phyloP scores from a whole-genome alignment of 2,329 filamentous ascomycete species.

The Scedosporium minutisporum region DNA sequence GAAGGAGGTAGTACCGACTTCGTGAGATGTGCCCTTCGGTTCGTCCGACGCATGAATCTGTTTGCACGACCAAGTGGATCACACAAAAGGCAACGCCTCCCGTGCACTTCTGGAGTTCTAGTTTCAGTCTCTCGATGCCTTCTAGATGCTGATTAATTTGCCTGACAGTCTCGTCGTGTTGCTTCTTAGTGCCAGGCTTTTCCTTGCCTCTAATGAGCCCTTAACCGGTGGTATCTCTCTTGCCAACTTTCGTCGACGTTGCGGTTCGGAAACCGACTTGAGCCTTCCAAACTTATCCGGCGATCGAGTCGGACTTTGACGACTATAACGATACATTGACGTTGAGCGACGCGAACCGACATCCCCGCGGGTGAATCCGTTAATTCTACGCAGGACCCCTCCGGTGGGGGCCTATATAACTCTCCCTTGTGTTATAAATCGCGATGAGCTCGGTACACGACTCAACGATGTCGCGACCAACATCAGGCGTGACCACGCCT shows the following conservation, averaged over 20 bases:
- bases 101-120: not conserved
- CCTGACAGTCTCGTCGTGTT: not conserved
- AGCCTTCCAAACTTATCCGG: not conserved
- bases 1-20: constrained; percentile 1
- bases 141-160: not conserved
- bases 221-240: not conserved
- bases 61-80: constrained; percentile 5
- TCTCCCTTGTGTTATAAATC: not conserved
- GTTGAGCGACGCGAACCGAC: not conserved
- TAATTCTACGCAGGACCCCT: not conserved
- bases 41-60: constrained; percentile 3
- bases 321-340: not conserved
- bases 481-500: constrained; percentile 23
- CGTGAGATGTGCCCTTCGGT: constrained; percentile 1
- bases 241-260: not conserved
- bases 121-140: not conserved
- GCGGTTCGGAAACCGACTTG: not conserved
- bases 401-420: not conserved
- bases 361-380: not conserved
- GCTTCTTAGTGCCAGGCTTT: not conserved
- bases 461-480: constrained; percentile 20
- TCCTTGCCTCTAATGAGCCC: not conserved
- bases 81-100: not conserved
- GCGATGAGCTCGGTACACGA: constrained; percentile 6
- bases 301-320: not conserved